Evolutionary conservation across 441 rosid genomes (phyloP).

Genomic region (Melianthus villosus): DNA sequence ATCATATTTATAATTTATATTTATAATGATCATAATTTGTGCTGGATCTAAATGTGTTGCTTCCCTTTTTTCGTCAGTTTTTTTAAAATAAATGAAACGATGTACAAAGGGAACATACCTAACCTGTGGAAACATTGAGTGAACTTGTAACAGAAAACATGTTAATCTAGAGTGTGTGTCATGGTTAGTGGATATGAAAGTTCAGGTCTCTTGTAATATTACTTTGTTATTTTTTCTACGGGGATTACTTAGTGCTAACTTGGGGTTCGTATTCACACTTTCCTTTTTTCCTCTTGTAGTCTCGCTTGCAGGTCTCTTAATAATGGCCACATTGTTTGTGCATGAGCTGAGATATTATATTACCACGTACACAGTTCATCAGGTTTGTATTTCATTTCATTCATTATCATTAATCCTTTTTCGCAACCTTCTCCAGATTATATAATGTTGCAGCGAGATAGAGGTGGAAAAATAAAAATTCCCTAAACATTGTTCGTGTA

Average conservation of each 20-base stretch:
- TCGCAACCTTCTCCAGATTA: neutral
- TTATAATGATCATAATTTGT: too few species aligned
- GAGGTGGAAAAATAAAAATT: too few species aligned
- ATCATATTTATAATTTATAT: too few species aligned
- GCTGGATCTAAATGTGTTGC: too few species aligned
- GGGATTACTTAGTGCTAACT: neutral
- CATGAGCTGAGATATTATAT: slow-evolving; percentile 81
- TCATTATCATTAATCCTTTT: neutral
- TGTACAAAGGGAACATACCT: too few species aligned
- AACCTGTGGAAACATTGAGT: too few species aligned
- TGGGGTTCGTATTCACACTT: neutral
- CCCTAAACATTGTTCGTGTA: too few species aligned
- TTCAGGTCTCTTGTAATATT: neutral
- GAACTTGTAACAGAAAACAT: too few species aligned
- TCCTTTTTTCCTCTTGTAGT: slow-evolving; percentile 22
- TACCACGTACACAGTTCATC: slow-evolving; percentile 62
- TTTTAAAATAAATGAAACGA: too few species aligned
- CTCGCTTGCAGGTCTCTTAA: slow-evolving; percentile 57
- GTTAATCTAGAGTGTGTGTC: too few species aligned
- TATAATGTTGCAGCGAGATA: neutral
- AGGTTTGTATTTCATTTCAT: slow-evolving; percentile 58
- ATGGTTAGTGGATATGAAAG: too few species aligned
- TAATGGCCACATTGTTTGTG: slow-evolving; percentile 78
- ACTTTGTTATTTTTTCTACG: neutral
- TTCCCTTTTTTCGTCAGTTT: too few species aligned